These are phyloP conservation scores for Aspergillus sp. DNA, from an alignment of 2,329 filamentous ascomycete species.

Conservation along the genomic window DNA sequence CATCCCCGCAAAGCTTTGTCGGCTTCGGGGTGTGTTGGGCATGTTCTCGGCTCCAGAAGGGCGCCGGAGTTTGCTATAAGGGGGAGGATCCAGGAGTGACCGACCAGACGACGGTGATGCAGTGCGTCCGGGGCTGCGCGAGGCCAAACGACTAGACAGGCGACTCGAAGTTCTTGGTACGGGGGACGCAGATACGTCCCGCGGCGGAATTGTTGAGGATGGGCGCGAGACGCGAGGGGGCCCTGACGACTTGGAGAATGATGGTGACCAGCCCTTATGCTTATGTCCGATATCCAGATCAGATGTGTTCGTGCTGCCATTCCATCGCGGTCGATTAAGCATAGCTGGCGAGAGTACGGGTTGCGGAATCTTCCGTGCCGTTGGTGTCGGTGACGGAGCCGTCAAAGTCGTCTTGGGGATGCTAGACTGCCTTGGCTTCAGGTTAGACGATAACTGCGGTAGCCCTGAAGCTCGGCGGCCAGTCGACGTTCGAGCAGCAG, in stretches of 20 bases:
- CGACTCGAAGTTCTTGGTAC: conserved; percentile 37
- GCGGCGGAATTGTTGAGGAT: conserved; percentile 42
- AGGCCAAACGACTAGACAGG: conserved; percentile 31
- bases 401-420: conserved; percentile 34
- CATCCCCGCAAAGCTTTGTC: conserved; percentile 39
- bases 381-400: conserved; percentile 45
- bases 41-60: conserved; percentile 21
- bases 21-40: conserved; percentile 34
- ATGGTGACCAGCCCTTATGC: conserved; percentile 62
- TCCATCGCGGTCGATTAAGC: conserved; percentile 71
- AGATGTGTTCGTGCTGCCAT: conserved; percentile 63
- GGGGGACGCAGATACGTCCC: conserved; percentile 44
- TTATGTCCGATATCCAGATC: conserved; percentile 70
- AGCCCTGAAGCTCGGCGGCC: conserved; percentile 49
- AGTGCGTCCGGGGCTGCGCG: conserved; percentile 31
- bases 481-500: conserved; percentile 42
- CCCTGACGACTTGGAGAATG: conserved; percentile 46
- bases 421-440: conserved; percentile 37
- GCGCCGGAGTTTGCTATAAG: conserved; percentile 42
- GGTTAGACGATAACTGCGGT: conserved; percentile 35
- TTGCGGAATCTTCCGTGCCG: conserved; percentile 40
- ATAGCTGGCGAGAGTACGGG: conserved; percentile 41
- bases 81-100: conserved; percentile 40
- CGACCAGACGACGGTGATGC: conserved; percentile 28
- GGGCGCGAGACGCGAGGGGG: conserved; percentile 34